Evolutionary conservation across 768 basidiomycete genomes (phyloP), one percentile per base, ranked within the genome.

Genomic region (Auriscalpium vulgare): DNA sequence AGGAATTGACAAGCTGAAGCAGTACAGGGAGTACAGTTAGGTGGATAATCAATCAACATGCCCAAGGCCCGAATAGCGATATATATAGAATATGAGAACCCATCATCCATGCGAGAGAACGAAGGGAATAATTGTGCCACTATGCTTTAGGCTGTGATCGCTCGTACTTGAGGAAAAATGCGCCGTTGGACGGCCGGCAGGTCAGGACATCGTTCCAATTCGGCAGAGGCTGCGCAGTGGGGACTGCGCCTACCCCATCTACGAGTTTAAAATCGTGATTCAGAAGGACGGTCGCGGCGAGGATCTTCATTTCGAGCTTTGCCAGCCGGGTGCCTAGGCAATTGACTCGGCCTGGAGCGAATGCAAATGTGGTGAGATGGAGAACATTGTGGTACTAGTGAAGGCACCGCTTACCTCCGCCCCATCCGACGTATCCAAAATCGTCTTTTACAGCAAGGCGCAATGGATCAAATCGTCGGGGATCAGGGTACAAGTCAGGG

Each of bases 141-240:
- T 35, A 29, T 13, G 8, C 43, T 11, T 14, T 23, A 43, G 45
- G 40, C 47, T 50, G 45, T 45, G 45, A 17, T 45, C 53, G 56
- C 49, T 43, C 48, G 47, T 82, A 84, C 47, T 74, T 73, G 55
- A 88, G 64, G 62, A 73, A 78, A 66, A 81, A 84, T 34, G 77
- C 72, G 40, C 77, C 79, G 52, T 73, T 67, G 52, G 77, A 73
- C 6, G 87, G 87, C 46, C 82, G 78, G 68, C 87, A 87, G 55
- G 82, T 71, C 45, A 87, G 74, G 56, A 79, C 79, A 66, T 89
- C 87, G 68, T 90, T 89, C 88, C 88, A 89, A 64, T 90, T 84
- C 10, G 88, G 88, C 38, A 67, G 74, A 37, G 86, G 85, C 10
- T 75, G 69, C 21, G 71, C 67, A 53, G 68, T 66, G 7, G 74